Evolutionary conservation across 345 rosid species (phyloP).

Genomic region (Moringa oleifera): DNA sequence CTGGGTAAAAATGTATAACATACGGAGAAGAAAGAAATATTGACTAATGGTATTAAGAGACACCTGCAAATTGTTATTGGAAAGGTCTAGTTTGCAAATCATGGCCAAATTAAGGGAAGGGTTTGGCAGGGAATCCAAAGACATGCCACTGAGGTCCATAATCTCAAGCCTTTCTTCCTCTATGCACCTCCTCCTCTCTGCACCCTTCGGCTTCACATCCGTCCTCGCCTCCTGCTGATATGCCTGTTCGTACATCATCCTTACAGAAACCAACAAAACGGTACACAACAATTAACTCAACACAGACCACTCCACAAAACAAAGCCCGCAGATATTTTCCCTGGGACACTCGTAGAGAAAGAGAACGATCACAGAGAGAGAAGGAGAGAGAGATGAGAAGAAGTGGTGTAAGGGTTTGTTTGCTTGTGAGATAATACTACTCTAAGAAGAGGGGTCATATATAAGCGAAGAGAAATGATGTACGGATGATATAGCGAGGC

Average conservation of each 20-base stretch:
- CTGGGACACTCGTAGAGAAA: neutral
- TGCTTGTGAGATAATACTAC: neutral
- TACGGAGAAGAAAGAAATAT: too few relatives aligned
- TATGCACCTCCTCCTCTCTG: neutral
- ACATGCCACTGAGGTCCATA: constrained; percentile 66
- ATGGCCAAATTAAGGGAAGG: constrained; percentile 53
- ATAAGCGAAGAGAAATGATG: neutral
- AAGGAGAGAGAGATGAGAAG: too few relatives aligned
- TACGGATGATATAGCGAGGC: constrained; percentile 8
- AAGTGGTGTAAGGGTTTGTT: neutral
- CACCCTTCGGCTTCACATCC: constrained; percentile 13
- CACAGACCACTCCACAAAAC: too few relatives aligned
- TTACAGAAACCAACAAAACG: neutral
- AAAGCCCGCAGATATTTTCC: neutral
- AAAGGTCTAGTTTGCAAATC: constrained; percentile 70
- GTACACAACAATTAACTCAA: too few relatives aligned
- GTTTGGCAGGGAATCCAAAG: constrained; percentile 48
- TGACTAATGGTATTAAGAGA: neutral
- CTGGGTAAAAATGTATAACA: too few relatives aligned
- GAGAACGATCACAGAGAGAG: neutral
- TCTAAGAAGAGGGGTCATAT: neutral
- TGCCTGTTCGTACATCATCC: constrained; percentile 35
- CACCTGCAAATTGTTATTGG: constrained; percentile 86
- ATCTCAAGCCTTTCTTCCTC: constrained; percentile 38
- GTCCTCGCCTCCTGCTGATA: constrained; percentile 17